These are phyloP conservation scores for Bothriochloa decipiens DNA, from an alignment of 176 grass and related monocot genomes.

Conservation along the genomic window DNA sequence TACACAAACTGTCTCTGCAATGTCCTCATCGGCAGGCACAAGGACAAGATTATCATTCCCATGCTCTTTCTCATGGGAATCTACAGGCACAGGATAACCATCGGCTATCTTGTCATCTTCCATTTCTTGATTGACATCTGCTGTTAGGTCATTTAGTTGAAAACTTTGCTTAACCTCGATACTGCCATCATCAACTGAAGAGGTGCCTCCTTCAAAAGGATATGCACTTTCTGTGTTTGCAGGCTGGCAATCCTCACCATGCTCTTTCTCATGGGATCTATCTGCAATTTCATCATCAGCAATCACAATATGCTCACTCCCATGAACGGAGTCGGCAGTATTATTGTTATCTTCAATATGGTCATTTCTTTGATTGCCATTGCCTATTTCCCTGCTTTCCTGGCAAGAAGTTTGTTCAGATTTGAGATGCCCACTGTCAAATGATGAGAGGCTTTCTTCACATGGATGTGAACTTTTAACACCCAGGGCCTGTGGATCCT, in stretches of 20 bases:
- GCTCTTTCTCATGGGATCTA: conserved; percentile 5
- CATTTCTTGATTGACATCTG: conserved; percentile 6
- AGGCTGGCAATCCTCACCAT: conserved; percentile 23
- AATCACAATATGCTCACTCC: conserved; percentile 15
- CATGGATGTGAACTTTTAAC: conserved; percentile 47
- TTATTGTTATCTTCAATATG: conserved; percentile 2
- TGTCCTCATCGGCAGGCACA: neutral
- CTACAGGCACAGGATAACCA: neutral
- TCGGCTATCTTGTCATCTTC: neutral
- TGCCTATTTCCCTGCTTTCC: neutral
- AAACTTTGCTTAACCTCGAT: conserved; percentile 50
- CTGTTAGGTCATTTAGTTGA: conserved; percentile 22
- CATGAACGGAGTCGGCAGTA: neutral
- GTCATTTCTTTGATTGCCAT: neutral
- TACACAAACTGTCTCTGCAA: neutral
- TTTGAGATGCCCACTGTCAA: conserved; percentile 41
- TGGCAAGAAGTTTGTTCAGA: conserved; percentile 38
- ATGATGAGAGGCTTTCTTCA: conserved; percentile 62
- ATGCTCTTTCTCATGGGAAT: conserved; percentile 10
- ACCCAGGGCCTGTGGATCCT: conserved; percentile 20
- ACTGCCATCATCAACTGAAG: conserved; percentile 45
- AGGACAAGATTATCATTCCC: neutral
- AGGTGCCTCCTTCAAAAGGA: conserved; percentile 55
- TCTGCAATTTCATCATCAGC: neutral
- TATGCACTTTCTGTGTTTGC: conserved; percentile 31